Evolutionary conservation across 768 basidiomycete genomes (phyloP), one percentile per base, ranked within the genome.

Genomic region (Rubroboletus satanas): DNA sequence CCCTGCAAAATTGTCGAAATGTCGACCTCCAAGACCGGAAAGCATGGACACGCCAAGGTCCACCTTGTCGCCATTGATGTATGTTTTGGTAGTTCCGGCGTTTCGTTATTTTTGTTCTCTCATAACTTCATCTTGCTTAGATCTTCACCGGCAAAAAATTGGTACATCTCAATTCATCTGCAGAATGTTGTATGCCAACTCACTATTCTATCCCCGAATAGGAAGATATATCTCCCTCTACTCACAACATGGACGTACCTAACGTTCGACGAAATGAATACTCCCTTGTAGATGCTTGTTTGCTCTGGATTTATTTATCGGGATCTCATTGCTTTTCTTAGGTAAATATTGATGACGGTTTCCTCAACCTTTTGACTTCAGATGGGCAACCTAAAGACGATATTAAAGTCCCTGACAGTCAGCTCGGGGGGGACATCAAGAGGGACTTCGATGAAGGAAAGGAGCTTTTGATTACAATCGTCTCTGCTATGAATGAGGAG

Each of bases 211-310:
- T 31, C 2, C 39, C 18, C 37, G 36, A 58, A 75, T 71, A 92
- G 89, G 91, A 93, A 83, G 91, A 92, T 81, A 90, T 93, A 74
- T 91, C 72, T 65, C 93, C 93, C 66, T 96, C 93, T 70, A 99
- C 96, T 73, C 97, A 99, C 84, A 99, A 99, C 81, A 94, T 99
- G 92, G 95, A 98, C 64, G 96, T 97, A 67, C 96, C 96, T 73
- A 90, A 97, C 77, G 93, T 99, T 71, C 58, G 29, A 46, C 90
- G 96, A 72, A 80, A 77, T 57, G 97, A 99, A 84, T 98, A 86
- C 82, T 81, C 87, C 67, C 87, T 99, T 69, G 90, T 93, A 71
- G 67, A 79, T 45, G 15, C 28, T 44, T 45, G 49, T 57, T 49
- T 44, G 23, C 57, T 51, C 42, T 52, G 59, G 9, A 33, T 31